Conservation (phyloP, 805 yeast genomes). For the Ogataea allantospora region DNA sequence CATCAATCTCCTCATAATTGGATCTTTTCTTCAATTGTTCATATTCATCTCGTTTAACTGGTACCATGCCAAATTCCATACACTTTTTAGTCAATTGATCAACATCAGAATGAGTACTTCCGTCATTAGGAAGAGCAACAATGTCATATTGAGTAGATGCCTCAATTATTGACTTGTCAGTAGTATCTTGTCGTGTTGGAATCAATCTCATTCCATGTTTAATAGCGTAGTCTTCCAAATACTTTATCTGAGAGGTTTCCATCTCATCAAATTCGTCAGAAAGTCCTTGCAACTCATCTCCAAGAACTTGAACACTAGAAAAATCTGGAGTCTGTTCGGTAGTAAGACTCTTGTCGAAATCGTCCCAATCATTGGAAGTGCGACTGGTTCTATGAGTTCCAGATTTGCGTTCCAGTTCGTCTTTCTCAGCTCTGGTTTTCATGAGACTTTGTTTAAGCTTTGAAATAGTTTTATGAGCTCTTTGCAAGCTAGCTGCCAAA, state of each 20-base stretch:
- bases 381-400: slow-evolving; percentile 2
- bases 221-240: slow-evolving; percentile 33
- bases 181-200: slow-evolving; percentile 9
- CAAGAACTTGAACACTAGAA: slow-evolving; percentile 13
- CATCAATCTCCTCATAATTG: slow-evolving; percentile 22
- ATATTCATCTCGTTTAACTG: slow-evolving; percentile 21
- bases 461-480: slow-evolving; percentile 62
- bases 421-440: slow-evolving; percentile 43
- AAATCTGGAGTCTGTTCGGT: slow-evolving; percentile 19
- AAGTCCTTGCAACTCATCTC: slow-evolving; percentile 23
- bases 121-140: slow-evolving; percentile 29
- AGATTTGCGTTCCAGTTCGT: slow-evolving; percentile 31
- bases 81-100: slow-evolving; percentile 9
- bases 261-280: slow-evolving; percentile 11
- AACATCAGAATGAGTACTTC: slow-evolving; percentile 12
- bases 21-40: slow-evolving; percentile 23
- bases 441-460: slow-evolving; percentile 52
- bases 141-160: slow-evolving; percentile 27
- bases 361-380: slow-evolving; percentile 22
- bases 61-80: slow-evolving; percentile 20
- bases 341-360: slow-evolving; percentile 21
- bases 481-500: slow-evolving; percentile 58
- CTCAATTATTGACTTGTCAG: slow-evolving; percentile 22
- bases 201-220: slow-evolving; percentile 23
- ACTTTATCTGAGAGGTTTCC: slow-evolving; percentile 15